phyloP scores from a whole-genome alignment of 1,139 yeast genomes.

The Taphrina wiesneri region DNA sequence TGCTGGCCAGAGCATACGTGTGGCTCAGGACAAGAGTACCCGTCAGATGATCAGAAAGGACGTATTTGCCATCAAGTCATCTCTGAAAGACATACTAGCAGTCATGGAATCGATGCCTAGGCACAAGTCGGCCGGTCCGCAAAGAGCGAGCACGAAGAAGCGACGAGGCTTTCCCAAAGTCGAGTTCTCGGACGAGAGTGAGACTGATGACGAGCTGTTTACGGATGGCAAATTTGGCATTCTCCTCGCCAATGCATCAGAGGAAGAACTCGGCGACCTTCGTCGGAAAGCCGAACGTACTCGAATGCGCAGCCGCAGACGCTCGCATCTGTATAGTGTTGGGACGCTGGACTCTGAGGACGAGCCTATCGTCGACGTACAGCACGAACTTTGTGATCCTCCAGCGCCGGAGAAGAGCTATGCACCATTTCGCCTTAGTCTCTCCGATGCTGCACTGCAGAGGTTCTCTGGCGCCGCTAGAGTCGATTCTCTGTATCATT shows the following conservation, averaged over 20 bases:
- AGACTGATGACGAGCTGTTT: neutral
- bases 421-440: neutral
- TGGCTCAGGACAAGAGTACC: neutral
- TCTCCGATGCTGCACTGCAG: neutral
- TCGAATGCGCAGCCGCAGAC: constrained; percentile 1
- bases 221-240: constrained; percentile 13
- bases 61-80: neutral
- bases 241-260: neutral
- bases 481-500: neutral
- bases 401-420: neutral
- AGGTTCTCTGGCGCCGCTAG: neutral
- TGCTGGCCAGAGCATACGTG: neutral
- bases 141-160: neutral
- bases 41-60: neutral
- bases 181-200: constrained; percentile 5
- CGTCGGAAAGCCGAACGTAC: constrained; percentile 1
- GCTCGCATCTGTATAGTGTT: neutral
- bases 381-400: neutral
- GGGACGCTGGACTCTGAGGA: neutral
- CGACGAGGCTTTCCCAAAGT: constrained; percentile 1
- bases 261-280: neutral
- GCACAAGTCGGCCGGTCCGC: neutral
- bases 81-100: neutral
- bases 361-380: neutral
- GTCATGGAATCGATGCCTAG: constrained; percentile 6